A percentile compares a stretch with the other conserved stretches of the same genome.
phyloP scores from a whole-genome alignment of 1,284 basidiomycete genomes.

The Exobasidium rhododendri region DNA sequence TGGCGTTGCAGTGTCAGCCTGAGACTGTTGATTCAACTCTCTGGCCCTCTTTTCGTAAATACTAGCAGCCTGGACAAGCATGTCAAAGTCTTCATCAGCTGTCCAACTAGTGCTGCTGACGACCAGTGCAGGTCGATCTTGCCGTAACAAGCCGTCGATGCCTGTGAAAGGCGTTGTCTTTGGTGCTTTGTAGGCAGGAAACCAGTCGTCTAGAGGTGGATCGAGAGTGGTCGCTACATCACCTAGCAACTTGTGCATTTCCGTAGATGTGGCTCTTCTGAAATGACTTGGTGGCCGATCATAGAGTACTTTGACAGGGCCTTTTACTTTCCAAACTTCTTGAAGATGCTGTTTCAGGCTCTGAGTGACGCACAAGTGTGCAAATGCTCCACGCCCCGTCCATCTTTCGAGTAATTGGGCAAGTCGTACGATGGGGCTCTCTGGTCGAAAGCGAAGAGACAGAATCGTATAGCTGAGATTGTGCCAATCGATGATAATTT shows the following conservation, averaged over 20 bases:
- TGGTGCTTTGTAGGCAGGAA: constrained; percentile 16
- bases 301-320: constrained; percentile 61
- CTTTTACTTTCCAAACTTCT: constrained; percentile 65
- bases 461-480: constrained; percentile 94
- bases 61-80: constrained; percentile 60
- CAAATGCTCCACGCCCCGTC: constrained; percentile 63
- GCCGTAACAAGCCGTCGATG: constrained; percentile 9
- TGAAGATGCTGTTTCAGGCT: constrained; percentile 76
- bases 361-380: constrained; percentile 88
- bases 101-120: constrained; percentile 97
- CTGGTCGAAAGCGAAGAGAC: constrained; percentile 70
- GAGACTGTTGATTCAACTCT: constrained; percentile 15
- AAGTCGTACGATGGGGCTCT: constrained; percentile 69
- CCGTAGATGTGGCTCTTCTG: constrained; percentile 14
- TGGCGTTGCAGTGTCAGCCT: neutral
- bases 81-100: constrained; percentile 88
- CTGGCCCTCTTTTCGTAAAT: constrained; percentile 66
- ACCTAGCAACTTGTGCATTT: constrained; percentile 21
- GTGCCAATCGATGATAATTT: constrained; percentile 97
- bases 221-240: constrained; percentile 23
- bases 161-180: constrained; percentile 32
- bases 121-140: constrained; percentile 71
- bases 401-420: constrained; percentile 38
- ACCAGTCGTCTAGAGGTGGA: constrained; percentile 16
- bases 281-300: constrained; percentile 31